Evolutionary conservation across 2,329 filamentous ascomycete genomes (phyloP).

Genomic region (Alternaria triticina): DNA sequence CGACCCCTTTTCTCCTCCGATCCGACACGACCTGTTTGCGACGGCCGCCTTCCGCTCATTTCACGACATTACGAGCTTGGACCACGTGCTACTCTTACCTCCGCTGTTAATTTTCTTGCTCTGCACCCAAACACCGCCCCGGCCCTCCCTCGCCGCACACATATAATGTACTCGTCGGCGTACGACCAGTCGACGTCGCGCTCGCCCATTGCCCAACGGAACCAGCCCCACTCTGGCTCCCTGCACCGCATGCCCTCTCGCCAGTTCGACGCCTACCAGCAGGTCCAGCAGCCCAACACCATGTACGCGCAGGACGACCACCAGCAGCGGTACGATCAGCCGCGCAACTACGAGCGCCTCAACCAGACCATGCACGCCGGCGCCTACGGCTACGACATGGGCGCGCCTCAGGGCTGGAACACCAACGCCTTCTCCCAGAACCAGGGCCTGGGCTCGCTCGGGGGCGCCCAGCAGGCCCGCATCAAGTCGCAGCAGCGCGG

Average conservation of each 20-base stretch:
- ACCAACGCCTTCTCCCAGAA: conserved; percentile 73
- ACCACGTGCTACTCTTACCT: conserved; percentile 17
- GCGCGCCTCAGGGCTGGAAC: conserved; percentile 78
- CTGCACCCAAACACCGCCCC: conserved; percentile 18
- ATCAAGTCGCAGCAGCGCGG: conserved; percentile 61
- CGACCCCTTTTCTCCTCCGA: conserved; percentile 20
- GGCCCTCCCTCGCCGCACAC: conserved; percentile 13
- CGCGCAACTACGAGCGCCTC: conserved; percentile 66
- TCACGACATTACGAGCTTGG: conserved; percentile 23
- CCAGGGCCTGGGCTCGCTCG: conserved; percentile 67
- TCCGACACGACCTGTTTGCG: conserved; percentile 9
- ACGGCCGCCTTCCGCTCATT: conserved; percentile 21
- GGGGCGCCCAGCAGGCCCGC: conserved; percentile 57
- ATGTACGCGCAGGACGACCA: conserved; percentile 75
- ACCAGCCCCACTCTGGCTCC: conserved; percentile 61
- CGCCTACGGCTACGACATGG: conserved; percentile 73
- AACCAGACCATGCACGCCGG: conserved; percentile 64
- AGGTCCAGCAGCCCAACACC: conserved; percentile 65
- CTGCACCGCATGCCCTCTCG: conserved; percentile 76
- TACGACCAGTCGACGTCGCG: conserved; percentile 61
- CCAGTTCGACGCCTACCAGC: conserved; percentile 76
- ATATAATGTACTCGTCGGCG: conserved; percentile 43
- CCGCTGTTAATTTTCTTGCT: conserved; percentile 34
- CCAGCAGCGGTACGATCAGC: conserved; percentile 55
- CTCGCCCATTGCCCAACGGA: conserved; percentile 76